Percentiles rank a stretch among this genome's conserved stretches.
phyloP scores from a whole-genome alignment of 768 basidiomycete genomes.

The Lentinula boryana region DNA sequence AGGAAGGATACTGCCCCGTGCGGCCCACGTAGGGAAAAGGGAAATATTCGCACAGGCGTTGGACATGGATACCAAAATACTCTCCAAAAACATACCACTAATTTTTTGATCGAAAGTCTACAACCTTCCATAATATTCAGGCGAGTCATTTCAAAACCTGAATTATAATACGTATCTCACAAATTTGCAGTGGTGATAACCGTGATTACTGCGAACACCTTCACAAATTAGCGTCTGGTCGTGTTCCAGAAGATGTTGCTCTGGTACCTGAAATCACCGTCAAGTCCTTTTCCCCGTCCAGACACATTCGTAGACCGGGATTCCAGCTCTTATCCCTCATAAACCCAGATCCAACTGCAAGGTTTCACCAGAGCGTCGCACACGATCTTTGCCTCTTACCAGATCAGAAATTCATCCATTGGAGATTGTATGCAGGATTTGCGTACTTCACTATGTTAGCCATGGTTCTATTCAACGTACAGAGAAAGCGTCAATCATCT shows the following conservation, averaged over 20 bases:
- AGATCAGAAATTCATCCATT: constrained; percentile 56
- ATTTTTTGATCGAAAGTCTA: constrained; percentile 64
- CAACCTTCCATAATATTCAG: constrained; percentile 68
- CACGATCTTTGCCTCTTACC: constrained; percentile 80
- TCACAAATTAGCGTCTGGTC: constrained; percentile 34
- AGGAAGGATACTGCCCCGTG: constrained; percentile 71
- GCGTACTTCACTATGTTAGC: constrained; percentile 46
- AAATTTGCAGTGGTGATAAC: constrained; percentile 66
- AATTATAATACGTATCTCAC: neutral
- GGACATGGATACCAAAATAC: constrained; percentile 81
- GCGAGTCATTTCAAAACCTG: constrained; percentile 27
- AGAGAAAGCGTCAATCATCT: constrained; percentile 14
- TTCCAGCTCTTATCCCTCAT: constrained; percentile 75
- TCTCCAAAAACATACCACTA: constrained; percentile 72
- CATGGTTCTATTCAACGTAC: constrained; percentile 39
- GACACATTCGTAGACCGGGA: constrained; percentile 69
- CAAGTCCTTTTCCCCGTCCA: constrained; percentile 79
- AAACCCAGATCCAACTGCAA: constrained; percentile 26
- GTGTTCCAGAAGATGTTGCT: constrained; percentile 12
- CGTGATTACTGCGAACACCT: constrained; percentile 84
- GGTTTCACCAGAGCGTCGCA: constrained; percentile 37
- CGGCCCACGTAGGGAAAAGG: constrained; percentile 70
- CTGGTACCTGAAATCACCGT: constrained; percentile 74
- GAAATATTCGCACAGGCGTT: constrained; percentile 66
- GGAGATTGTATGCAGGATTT: constrained; percentile 57